These are phyloP conservation scores for Mortierella sp. DNA, from an alignment of 371 early-diverging fungal species.

Conservation along the genomic window DNA sequence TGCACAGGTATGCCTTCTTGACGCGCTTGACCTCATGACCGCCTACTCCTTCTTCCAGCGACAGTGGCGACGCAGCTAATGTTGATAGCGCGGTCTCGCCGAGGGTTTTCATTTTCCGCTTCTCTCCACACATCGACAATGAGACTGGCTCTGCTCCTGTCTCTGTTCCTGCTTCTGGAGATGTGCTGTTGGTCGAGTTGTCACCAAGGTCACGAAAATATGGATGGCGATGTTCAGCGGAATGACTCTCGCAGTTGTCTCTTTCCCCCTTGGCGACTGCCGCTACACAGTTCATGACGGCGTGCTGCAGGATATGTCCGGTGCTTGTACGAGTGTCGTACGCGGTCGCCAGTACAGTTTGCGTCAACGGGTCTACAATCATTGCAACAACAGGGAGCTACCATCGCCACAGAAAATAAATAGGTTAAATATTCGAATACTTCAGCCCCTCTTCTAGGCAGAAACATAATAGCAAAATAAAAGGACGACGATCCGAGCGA, in stretches of 20 bases:
- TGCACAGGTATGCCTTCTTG: constrained; percentile 68
- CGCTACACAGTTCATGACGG: constrained; percentile 74
- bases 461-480: no score
- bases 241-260: constrained; percentile 20
- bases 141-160: background rate
- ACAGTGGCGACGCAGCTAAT: background rate
- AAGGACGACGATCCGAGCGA: background rate
- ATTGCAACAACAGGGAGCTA: constrained; percentile 59
- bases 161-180: background rate
- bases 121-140: constrained; percentile 41
- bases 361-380: constrained; percentile 65
- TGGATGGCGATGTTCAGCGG: constrained; percentile 23
- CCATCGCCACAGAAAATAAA: background rate
- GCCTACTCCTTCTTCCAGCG: background rate
- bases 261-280: constrained; percentile 58
- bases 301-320: constrained; percentile 70
- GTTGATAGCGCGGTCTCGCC: background rate
- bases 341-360: constrained; percentile 61
- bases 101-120: constrained; percentile 31
- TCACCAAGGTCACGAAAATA: constrained; percentile 2
- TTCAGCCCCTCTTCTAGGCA: no score
- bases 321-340: constrained; percentile 62
- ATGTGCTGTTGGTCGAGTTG: background rate
- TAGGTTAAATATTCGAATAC: background rate
- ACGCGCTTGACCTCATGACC: background rate